These are phyloP conservation scores for Moringa oleifera DNA, from an alignment of 345 rosid genomes.

Conservation along the genomic window DNA sequence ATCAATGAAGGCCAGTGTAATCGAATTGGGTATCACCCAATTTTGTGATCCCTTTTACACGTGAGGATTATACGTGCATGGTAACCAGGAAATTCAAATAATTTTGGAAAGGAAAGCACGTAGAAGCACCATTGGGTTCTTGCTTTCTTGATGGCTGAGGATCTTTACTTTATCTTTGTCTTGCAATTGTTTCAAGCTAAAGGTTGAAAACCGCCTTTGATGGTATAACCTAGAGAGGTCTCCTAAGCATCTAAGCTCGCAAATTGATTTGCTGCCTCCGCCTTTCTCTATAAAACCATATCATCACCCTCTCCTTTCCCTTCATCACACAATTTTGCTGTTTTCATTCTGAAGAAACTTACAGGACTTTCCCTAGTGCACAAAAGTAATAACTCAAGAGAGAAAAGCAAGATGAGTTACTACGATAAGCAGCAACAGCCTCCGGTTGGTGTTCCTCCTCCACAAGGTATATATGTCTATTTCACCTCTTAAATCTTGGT, in stretches of 20 bases:
- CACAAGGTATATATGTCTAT: slow-evolving; percentile 40
- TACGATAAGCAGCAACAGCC: slow-evolving; percentile 50
- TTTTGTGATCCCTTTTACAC: no score
- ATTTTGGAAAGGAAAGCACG: neutral
- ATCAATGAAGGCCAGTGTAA: no score
- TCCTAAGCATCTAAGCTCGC: neutral
- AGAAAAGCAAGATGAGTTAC: slow-evolving; percentile 32
- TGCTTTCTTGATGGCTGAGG: neutral
- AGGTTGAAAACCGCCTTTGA: no score
- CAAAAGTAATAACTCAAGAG: slow-evolving; percentile 7
- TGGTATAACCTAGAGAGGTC: slow-evolving; percentile 1
- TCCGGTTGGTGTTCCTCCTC: slow-evolving; percentile 65
- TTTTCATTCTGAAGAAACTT: neutral
- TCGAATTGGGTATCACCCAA: no score
- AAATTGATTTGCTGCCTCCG: neutral
- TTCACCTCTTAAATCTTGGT: neutral
- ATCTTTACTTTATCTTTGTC: neutral
- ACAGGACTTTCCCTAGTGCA: neutral
- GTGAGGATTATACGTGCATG: no score
- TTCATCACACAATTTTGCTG: neutral
- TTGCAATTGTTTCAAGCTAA: no score
- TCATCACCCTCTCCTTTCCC: no score
- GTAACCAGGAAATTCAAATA: no score
- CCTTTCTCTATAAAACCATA: neutral
- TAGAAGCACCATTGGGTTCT: neutral